These are phyloP conservation scores for Aspergillus fumigatiaffinis DNA, from an alignment of 2,329 filamentous ascomycete genomes.

Conservation along the genomic window DNA sequence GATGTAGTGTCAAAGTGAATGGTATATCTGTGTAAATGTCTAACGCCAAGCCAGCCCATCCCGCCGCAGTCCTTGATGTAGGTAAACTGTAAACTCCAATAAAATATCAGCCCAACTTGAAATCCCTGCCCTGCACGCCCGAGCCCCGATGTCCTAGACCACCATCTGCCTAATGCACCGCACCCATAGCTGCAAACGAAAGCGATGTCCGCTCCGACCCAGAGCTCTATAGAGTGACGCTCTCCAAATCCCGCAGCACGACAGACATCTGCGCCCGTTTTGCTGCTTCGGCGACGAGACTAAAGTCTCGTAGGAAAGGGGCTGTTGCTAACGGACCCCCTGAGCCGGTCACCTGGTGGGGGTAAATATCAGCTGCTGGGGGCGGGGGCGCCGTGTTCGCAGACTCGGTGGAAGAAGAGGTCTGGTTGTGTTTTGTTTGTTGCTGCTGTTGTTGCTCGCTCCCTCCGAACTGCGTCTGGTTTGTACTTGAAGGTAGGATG, in stretches of 20 bases:
- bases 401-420: slow-evolving; percentile 6
- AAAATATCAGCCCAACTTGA: background rate
- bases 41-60: too few species aligned
- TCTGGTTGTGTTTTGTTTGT: slow-evolving; percentile 7
- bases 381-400: slow-evolving; percentile 9
- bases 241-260: slow-evolving; percentile 76
- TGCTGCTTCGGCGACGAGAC: slow-evolving; percentile 83
- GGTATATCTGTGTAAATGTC: too few species aligned
- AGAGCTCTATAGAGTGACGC: slow-evolving; percentile 31
- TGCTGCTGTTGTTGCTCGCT: background rate
- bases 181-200: background rate
- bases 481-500: background rate
- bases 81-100: background rate
- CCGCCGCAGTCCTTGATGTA: background rate
- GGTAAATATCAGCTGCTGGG: slow-evolving; percentile 14
- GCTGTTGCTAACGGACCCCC: slow-evolving; percentile 45
- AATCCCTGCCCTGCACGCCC: background rate
- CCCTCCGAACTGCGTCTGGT: background rate
- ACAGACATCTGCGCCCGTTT: slow-evolving; percentile 89
- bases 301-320: slow-evolving; percentile 74
- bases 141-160: too few species aligned
- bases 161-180: background rate
- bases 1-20: too few species aligned
- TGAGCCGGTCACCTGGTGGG: slow-evolving; percentile 21
- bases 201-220: background rate